Base-by-base conservation (phyloP, 805 yeast genomes). In the Kuraishia piskuri region DNA sequence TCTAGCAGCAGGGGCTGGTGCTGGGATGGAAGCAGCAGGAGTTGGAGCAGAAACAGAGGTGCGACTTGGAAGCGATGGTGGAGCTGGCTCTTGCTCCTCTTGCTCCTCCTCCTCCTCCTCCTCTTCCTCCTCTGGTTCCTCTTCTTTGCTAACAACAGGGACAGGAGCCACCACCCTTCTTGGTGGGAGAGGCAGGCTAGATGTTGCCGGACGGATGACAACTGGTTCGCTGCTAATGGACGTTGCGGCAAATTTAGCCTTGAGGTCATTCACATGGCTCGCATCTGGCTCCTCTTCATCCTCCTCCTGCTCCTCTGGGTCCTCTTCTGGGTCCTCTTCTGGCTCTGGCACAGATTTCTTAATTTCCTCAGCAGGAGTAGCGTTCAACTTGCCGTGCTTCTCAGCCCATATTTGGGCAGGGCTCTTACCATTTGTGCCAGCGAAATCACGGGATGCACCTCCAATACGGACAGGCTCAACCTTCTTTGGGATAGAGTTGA, bases 401-500 rank as follows among this genome's bases (percentile, higher is more conserved):
- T 87, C 97, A 22, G 97, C 97, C 97, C 97, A 90, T 25, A 88
- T 62, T 71, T 90, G 97, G 25, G 97, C 97, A 22, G 97, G 97
- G 7, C 96, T 87, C 68, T 89, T 88, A 56, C 96, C 97, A 56
- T 77, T 79, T 56, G 79, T 79, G 52, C 84, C 71, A 57, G 80
- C 94, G 65, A 79, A 85, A 65, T 81, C 76, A 63, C 78, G 73
- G 25, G 80, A 75, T 50, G 82, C 70, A 45, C 89, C 92, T 52
- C 83, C 82, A 49, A 78, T 76, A 3, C 76, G 68, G 55, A 78
- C 75, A 24, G 75, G 75, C 22, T 71, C 69, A 52, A 70, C 76
- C 48, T 65, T 63, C 46, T 63, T 61, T 25, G 71, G 70, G n/a
- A 55, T 46, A 7, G 59, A 56, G 26, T 59, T 66, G 52, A 61